A percentile compares a stretch with the other conserved stretches of the same genome.
Evolutionary conservation across 2,329 filamentous ascomycete genomes (phyloP).

Genomic region (Botrytis deweyae): DNA sequence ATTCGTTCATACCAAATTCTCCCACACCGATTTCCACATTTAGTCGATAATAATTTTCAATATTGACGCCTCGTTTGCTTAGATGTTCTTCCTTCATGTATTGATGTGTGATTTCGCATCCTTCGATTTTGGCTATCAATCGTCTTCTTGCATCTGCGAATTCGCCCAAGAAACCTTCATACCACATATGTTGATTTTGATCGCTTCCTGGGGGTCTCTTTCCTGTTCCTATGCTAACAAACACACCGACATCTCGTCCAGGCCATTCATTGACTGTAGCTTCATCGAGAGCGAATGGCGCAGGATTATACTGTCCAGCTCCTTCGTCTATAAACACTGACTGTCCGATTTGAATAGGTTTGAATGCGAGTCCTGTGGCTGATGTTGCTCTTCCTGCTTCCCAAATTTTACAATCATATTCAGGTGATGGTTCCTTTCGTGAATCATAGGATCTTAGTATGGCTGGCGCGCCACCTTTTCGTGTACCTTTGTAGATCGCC

Average conservation of each 20-base stretch:
- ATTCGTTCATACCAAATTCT: conserved; percentile 99
- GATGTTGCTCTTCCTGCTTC: conserved; percentile 93
- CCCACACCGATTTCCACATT: conserved; percentile 96
- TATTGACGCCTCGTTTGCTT: conserved; percentile 72
- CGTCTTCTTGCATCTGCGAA: conserved; percentile 86
- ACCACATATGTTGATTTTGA: conserved; percentile 78
- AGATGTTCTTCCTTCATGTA: conserved; percentile 81
- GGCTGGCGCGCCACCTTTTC: conserved; percentile 64
- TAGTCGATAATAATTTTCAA: conserved; percentile 91
- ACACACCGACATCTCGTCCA: conserved; percentile 85
- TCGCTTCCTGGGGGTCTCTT: conserved; percentile 70
- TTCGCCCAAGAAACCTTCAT: conserved; percentile 88
- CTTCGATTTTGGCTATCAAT: conserved; percentile 90
- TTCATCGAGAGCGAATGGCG: conserved; percentile 83
- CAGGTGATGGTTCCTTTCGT: conserved; percentile 82
- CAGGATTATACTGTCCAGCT: conserved; percentile 85
- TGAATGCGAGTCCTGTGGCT: conserved; percentile 89
- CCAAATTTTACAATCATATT: conserved; percentile 95
- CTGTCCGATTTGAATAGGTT: conserved; percentile 91
- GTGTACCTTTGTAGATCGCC: conserved; percentile 83
- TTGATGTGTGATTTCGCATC: conserved; percentile 87
- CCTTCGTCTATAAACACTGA: conserved; percentile 94
- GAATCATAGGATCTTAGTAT: conserved; percentile 94
- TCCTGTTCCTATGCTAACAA: conserved; percentile 92
- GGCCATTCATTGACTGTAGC: conserved; percentile 93